phyloP scores from a whole-genome alignment of 2,329 filamentous ascomycete species.

The Calonectria honghensis region DNA sequence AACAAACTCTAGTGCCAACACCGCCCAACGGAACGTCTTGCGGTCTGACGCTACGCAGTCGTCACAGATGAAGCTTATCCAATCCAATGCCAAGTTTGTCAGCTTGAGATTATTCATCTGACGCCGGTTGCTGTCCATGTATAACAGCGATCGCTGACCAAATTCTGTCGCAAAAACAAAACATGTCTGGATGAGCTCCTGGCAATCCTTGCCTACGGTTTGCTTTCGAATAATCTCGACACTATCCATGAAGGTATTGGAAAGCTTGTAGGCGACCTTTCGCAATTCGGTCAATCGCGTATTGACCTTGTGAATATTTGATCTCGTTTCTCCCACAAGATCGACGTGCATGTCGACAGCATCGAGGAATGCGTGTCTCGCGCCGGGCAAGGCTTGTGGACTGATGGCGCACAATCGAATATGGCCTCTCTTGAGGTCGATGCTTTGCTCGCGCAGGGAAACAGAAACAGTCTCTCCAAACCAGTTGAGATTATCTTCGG shows the following conservation, averaged over 20 bases:
- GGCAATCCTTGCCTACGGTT: constrained; percentile 88
- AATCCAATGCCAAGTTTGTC: constrained; percentile 93
- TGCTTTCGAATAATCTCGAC: constrained; percentile 94
- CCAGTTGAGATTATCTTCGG: constrained; percentile 88
- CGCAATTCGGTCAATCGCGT: constrained; percentile 94
- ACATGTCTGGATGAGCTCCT: constrained; percentile 97
- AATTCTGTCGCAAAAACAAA: constrained; percentile 99
- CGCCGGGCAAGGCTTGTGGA: constrained; percentile 85
- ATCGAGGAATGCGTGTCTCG: constrained; percentile 85
- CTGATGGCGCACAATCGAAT: constrained; percentile 92
- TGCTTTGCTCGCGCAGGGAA: constrained; percentile 83
- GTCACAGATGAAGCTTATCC: constrained; percentile 98
- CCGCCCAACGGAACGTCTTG: constrained; percentile 98
- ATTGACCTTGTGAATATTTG: constrained; percentile 95
- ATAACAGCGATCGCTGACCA: constrained; percentile 92
- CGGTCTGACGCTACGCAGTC: constrained; percentile 96
- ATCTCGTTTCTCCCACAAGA: constrained; percentile 92
- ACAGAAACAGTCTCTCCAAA: constrained; percentile 84
- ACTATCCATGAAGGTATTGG: constrained; percentile 99
- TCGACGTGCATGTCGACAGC: constrained; percentile 90
- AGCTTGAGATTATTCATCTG: constrained; percentile 98
- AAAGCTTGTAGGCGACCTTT: constrained; percentile 95
- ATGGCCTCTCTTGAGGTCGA: constrained; percentile 91
- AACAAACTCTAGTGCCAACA: constrained; percentile 94
- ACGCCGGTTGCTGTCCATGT: constrained; percentile 95